Conservation (phyloP, 495 filamentous ascomycete species). For the Cryomyces minteri region DNA sequence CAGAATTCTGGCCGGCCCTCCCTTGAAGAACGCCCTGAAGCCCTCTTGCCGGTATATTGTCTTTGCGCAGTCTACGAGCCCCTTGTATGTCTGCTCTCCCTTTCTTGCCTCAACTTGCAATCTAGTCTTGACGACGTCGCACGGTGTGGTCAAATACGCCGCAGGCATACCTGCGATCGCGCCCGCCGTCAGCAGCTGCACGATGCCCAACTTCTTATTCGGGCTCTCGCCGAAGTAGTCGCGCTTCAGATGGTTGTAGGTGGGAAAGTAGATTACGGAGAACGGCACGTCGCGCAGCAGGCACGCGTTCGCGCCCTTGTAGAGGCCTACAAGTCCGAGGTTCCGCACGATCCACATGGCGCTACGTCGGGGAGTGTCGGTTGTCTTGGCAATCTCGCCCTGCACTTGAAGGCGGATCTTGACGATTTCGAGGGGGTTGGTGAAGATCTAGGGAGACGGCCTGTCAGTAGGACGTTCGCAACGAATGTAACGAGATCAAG, state of each 20-base stretch:
- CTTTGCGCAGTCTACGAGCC: slow-evolving; percentile 67
- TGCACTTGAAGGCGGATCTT: slow-evolving; percentile 98
- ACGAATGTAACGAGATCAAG: background rate
- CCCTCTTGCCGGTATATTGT: slow-evolving; percentile 83
- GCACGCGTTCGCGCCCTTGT: slow-evolving; percentile 95
- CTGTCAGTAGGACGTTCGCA: background rate
- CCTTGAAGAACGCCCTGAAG: slow-evolving; percentile 94
- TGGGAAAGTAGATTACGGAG: slow-evolving; percentile 74
- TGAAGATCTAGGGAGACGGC: slow-evolving; percentile 49
- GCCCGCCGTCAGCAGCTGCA: slow-evolving; percentile 87
- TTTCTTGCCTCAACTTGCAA: slow-evolving; percentile 94
- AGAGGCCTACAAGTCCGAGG: slow-evolving; percentile 83
- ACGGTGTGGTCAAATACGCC: slow-evolving; percentile 91
- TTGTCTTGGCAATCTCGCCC: slow-evolving; percentile 80
- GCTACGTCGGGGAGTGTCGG: slow-evolving; percentile 65
- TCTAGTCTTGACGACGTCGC: slow-evolving; percentile 97
- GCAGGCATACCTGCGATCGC: slow-evolving; percentile 98
- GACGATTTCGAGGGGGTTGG: slow-evolving; percentile 95
- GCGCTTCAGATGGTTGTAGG: slow-evolving; percentile 83
- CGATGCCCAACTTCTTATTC: slow-evolving; percentile 77
- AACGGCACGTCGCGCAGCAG: slow-evolving; percentile 59
- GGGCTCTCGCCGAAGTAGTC: slow-evolving; percentile 82
- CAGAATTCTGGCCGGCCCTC: slow-evolving; percentile 83
- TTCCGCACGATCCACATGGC: slow-evolving; percentile 96
- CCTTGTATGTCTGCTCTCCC: slow-evolving; percentile 72